phyloP scores from a whole-genome alignment of 805 yeast species.

The Cyberlindnera galapagoensis region DNA sequence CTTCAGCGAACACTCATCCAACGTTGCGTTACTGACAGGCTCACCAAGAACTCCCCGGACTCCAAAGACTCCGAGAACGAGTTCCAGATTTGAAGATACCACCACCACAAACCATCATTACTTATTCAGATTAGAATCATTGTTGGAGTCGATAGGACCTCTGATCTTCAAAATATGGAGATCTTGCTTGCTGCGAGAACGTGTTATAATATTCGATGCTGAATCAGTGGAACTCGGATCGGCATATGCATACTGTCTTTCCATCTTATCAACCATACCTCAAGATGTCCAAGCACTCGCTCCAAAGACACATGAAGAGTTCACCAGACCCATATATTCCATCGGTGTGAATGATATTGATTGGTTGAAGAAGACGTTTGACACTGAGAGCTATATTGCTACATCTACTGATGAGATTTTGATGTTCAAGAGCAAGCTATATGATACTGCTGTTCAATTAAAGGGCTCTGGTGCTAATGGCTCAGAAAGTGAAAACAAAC shows the following conservation, averaged over 20 bases:
- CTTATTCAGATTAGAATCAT: conserved; percentile 37
- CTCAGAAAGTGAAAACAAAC: background rate
- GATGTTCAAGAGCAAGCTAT: conserved; percentile 43
- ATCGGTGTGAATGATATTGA: conserved; percentile 54
- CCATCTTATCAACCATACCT: conserved; percentile 60
- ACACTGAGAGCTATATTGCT: conserved; percentile 36
- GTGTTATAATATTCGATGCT: conserved; percentile 41
- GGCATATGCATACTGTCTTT: conserved; percentile 49
- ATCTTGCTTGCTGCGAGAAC: conserved; percentile 49
- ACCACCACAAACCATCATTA: conserved; percentile 33
- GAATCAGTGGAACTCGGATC: conserved; percentile 33
- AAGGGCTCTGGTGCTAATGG: conserved; percentile 4
- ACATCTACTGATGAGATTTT: conserved; percentile 63
- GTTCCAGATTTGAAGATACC: too few species aligned
- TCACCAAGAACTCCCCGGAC: conserved; percentile 5
- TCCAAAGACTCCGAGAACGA: background rate
- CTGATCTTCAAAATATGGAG: conserved; percentile 59
- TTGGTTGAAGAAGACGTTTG: conserved; percentile 24
- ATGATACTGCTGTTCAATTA: conserved; percentile 37
- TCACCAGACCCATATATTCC: conserved; percentile 49
- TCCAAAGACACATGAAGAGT: conserved; percentile 21
- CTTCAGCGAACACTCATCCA: conserved; percentile 17
- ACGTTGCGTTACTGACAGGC: conserved; percentile 9
- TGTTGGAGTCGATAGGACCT: conserved; percentile 55
- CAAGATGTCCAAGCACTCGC: conserved; percentile 36